These are phyloP conservation scores for Iodosphaeria phyllophila DNA, from an alignment of 2,329 filamentous ascomycete genomes.

Conservation along the genomic window DNA sequence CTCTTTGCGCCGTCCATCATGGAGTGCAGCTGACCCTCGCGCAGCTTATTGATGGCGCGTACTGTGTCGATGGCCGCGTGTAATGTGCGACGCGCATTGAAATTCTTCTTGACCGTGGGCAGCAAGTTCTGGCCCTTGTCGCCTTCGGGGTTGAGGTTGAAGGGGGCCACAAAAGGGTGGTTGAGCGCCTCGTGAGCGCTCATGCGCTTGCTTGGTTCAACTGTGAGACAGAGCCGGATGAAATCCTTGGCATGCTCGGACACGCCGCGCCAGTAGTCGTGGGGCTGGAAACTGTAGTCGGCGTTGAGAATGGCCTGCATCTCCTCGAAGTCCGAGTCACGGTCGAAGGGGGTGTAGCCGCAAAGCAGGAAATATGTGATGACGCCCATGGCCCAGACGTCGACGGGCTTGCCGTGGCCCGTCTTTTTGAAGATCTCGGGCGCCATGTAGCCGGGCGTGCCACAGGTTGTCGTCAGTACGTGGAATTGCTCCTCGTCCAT, in stretches of 20 bases:
- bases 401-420: conserved; percentile 92
- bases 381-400: conserved; percentile 95
- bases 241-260: conserved; percentile 76
- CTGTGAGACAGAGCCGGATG: conserved; percentile 77
- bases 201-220: conserved; percentile 74
- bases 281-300: conserved; percentile 86
- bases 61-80: conserved; percentile 56
- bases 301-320: conserved; percentile 98
- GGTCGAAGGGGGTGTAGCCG: conserved; percentile 95
- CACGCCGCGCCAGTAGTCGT: conserved; percentile 94
- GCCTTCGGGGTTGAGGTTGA: conserved; percentile 23
- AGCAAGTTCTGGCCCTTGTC: conserved; percentile 42
- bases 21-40: conserved; percentile 34
- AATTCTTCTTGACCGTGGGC: conserved; percentile 56
- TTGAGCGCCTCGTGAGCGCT: conserved; percentile 66
- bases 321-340: conserved; percentile 93
- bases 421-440: conserved; percentile 99
- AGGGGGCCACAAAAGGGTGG: conserved; percentile 44
- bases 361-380: conserved; percentile 98
- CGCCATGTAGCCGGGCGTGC: conserved; percentile 97
- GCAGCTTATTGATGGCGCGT: conserved; percentile 51
- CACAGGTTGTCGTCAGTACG: conserved; percentile 91
- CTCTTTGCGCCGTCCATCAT: conserved; percentile 43
- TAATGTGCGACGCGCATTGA: conserved; percentile 49
- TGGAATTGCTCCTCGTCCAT: conserved; percentile 99